Evolutionary conservation across 345 rosid genomes (phyloP), one percentile per base, ranked within the genome.

Genomic region (Hibiscus syriacus): DNA sequence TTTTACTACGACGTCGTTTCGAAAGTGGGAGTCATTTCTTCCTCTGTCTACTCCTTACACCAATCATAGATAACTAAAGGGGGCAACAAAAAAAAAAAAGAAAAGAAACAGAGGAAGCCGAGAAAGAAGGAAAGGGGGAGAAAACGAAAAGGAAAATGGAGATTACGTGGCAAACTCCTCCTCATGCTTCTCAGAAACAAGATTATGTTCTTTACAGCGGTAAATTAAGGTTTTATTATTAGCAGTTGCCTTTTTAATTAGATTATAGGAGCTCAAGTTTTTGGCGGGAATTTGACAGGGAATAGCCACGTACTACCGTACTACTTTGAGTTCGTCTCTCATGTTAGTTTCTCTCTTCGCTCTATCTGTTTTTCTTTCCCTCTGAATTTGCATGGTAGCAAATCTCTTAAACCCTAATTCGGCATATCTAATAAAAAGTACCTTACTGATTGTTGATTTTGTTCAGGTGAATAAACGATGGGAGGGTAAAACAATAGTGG

Each of bases 401-500:
- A 41, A 23, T 19, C 19, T 55, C 20, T 38, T 50, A 57, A 77
- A 64, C 73, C 71, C 66, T 74, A 64, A 30, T n/a, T 36, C 30
- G 48, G 52, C 0, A 41, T 46, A 11, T 2, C 50, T 55, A 46
- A 36, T 46, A 17, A 23, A 62, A 41, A 41, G 11, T 36, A 14
- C 29, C 12, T 2, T 10, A 48, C 20, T 10, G 1, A 9, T 14
- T 20, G 39, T 66, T 45, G n/a, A 23, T 41, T 66, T 6, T 50
- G 26, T 22, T 17, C 76, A 93, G 98, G 96, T 81, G 67, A 89
- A 91, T 70, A 87, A 86, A 61, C 92, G 98, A 6, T 91, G 98
- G 96, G 83, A 89, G 1, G 99, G 97, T 50, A 94, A 94, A 77
- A 83, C 90, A 5, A 86, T 94, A 1, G 96, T 89, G 13, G 96